Evolutionary conservation across 495 filamentous ascomycete species (phyloP).

Genomic region (Hyaloscypha finlandica): DNA sequence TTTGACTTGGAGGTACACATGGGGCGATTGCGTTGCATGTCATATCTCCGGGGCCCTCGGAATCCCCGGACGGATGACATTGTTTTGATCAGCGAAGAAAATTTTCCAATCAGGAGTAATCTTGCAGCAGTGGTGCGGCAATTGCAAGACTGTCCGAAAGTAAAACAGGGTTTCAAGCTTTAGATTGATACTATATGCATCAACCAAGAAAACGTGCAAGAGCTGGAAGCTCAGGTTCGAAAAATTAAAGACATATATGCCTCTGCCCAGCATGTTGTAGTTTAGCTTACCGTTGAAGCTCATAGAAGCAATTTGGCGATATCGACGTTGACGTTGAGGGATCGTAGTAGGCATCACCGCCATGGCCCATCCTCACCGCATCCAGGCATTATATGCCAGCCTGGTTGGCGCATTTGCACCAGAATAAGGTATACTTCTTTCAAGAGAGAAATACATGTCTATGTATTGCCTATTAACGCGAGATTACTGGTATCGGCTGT

Average conservation of each 20-base stretch:
- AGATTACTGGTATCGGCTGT: slow-evolving; percentile 10
- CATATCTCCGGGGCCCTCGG: slow-evolving; percentile 31
- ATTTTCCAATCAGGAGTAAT: slow-evolving; percentile 28
- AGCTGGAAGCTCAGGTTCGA: slow-evolving; percentile 35
- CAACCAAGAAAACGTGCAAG: slow-evolving; percentile 37
- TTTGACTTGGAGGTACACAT: background rate
- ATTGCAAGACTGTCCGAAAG: slow-evolving; percentile 12
- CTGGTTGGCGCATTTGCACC: background rate
- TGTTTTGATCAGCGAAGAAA: slow-evolving; percentile 27
- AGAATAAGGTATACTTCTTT: background rate
- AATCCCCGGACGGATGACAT: background rate
- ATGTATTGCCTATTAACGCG: slow-evolving; percentile 2
- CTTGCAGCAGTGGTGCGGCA: slow-evolving; percentile 28
- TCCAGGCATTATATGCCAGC: background rate
- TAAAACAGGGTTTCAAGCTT: background rate
- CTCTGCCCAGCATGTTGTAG: slow-evolving; percentile 28
- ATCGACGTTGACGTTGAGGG: background rate
- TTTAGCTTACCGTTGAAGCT: slow-evolving; percentile 33
- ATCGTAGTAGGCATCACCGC: background rate
- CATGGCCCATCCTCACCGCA: background rate
- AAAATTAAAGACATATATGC: slow-evolving; percentile 37
- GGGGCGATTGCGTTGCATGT: slow-evolving; percentile 19
- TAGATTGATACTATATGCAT: slow-evolving; percentile 36
- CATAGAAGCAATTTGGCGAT: background rate
- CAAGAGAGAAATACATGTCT: background rate